These are phyloP conservation scores for Stemphylium lycopersici DNA, from an alignment of 2,329 filamentous ascomycete genomes.

Conservation along the genomic window DNA sequence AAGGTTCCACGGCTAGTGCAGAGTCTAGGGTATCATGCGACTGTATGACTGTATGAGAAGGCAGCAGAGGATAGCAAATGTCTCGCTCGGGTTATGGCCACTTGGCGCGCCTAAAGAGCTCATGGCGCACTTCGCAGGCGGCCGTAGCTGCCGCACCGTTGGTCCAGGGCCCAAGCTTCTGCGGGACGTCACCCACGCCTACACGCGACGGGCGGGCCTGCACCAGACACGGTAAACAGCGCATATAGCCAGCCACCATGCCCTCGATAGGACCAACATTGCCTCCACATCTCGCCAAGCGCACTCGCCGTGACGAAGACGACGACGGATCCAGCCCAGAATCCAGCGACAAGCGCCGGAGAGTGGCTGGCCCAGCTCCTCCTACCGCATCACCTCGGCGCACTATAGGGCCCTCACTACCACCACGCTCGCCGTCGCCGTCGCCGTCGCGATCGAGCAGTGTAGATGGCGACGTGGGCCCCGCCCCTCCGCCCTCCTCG, in stretches of 20 bases:
- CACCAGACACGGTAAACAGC: constrained; percentile 12
- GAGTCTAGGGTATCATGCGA: not conserved
- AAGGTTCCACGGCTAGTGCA: not conserved
- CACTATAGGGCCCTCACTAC: constrained; percentile 59
- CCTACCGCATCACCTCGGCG: constrained; percentile 48
- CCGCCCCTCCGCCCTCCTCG: constrained; percentile 53
- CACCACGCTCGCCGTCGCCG: constrained; percentile 46
- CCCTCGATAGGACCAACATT: constrained; percentile 72
- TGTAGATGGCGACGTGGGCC: constrained; percentile 35
- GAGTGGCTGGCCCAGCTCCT: constrained; percentile 62
- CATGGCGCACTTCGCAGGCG: constrained; percentile 20
- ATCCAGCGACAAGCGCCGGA: constrained; percentile 57
- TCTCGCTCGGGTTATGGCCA: not conserved
- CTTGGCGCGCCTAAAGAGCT: constrained; percentile 15
- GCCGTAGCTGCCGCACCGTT: constrained; percentile 20
- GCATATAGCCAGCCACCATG: constrained; percentile 56
- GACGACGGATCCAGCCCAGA: constrained; percentile 49
- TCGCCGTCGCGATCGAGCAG: constrained; percentile 32
- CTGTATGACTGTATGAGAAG: not conserved
- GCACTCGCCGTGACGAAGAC: constrained; percentile 57
- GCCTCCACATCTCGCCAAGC: constrained; percentile 67
- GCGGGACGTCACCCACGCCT: constrained; percentile 15
- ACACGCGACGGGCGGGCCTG: not conserved
- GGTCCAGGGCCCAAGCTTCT: constrained; percentile 32
- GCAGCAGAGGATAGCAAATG: not conserved